Evolutionary conservation across 345 rosid genomes (phyloP), one percentile per base, ranked within the genome.

Genomic region (Odontarrhena argentea): DNA sequence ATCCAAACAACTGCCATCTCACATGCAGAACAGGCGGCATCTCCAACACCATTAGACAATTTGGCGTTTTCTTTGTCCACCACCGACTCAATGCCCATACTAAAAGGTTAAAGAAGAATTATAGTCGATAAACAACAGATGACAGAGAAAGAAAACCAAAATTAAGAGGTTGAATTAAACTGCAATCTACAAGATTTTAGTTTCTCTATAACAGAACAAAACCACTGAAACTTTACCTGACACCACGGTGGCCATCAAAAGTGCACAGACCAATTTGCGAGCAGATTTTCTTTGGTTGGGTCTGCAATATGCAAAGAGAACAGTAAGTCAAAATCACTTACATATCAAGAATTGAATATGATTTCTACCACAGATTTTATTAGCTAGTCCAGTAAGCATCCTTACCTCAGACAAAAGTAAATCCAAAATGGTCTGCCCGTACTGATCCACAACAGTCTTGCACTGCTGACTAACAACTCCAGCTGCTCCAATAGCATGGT

Each of bases 1-100:
- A 87, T 87, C 99, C 99, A 93, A 10, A 83, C 85, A 69, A 86
- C 96, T 50, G 95, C 84, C 99, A 83, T 86, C 86, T 91, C 92
- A 78, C 97, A 93, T 70, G 87, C 85, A 30, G 87, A 61, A 74
- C 99, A 93, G 74, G 72, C 77, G n/a, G 86, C 89, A 56, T 81
- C 85, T 34, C 50, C 77, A 13, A 68, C 36, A 55, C 70, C 57
- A 32, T 72, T 74, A 1, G 84, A 81, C 49, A 72, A 77, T 69
- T 69, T 81, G 63, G 65, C 58, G 44, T 64, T 58, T 59, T 63
- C 78, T 83, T 84, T 74, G 65, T 81, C 80, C 61, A 85, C 89
- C 64, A 90, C 92, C 43, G 83, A 85, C 89, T 82, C 80, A 48
- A 90, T 93, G 63, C 86, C 98, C 84, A 65, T 74, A 42, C 97